A percentile compares a stretch with the other conserved stretches of the same genome.
phyloP scores from a whole-genome alignment of 2,329 filamentous ascomycete species.

The Exophiala xenobiotica region DNA sequence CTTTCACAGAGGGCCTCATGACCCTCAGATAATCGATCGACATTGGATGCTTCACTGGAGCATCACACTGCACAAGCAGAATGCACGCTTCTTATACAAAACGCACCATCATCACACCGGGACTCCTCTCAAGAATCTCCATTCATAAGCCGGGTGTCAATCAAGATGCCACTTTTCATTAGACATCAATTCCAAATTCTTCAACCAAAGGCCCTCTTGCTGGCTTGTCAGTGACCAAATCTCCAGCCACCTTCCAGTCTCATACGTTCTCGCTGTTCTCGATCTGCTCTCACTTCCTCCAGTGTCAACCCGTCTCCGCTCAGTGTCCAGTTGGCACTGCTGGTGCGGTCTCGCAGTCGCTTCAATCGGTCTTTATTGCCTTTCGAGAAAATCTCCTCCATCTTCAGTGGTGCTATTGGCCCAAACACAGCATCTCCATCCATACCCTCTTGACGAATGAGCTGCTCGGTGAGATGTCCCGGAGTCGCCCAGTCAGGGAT shows the following conservation, averaged over 20 bases:
- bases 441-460: slow-evolving; percentile 77
- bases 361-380: slow-evolving; percentile 82
- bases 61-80: too few species aligned
- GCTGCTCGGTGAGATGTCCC: slow-evolving; percentile 72
- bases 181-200: neutral
- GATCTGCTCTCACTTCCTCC: slow-evolving; percentile 79
- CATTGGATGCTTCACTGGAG: too few species aligned
- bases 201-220: neutral
- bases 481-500: slow-evolving; percentile 86
- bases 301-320: slow-evolving; percentile 78
- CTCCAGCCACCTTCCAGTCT: slow-evolving; percentile 83
- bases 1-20: too few species aligned
- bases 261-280: slow-evolving; percentile 75
- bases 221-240: slow-evolving; percentile 46
- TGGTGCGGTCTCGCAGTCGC: slow-evolving; percentile 86
- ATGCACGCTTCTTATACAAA: too few species aligned
- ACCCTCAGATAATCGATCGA: too few species aligned
- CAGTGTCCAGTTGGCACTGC: slow-evolving; percentile 87
- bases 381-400: slow-evolving; percentile 88
- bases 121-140: too few species aligned
- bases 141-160: too few species aligned
- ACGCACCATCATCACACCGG: too few species aligned
- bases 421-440: slow-evolving; percentile 88
- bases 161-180: neutral
- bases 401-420: slow-evolving; percentile 79